Evolutionary conservation across 257 asterid genomes (phyloP).

Genomic region (Nicotiana obtusifolia): DNA sequence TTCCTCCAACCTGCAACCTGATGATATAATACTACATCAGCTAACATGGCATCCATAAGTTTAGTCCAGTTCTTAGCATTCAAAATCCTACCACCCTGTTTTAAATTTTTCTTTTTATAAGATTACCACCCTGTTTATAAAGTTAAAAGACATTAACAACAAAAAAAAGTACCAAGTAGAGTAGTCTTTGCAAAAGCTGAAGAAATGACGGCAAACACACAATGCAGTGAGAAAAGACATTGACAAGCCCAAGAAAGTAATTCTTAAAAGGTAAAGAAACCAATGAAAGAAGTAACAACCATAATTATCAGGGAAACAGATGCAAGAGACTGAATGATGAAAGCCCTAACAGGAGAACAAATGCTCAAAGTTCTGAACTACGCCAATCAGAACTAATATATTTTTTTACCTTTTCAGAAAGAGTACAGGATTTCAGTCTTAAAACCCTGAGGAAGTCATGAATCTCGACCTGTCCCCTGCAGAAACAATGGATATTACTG

Average conservation of each 20-base stretch:
- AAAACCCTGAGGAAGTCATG: conserved; percentile 65
- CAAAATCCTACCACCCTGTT: background rate
- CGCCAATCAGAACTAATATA: background rate
- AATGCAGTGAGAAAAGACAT: conserved; percentile 2
- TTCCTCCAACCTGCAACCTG: background rate
- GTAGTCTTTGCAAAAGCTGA: background rate
- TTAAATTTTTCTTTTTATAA: too few relatives aligned
- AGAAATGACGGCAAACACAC: background rate
- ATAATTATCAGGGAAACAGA: background rate
- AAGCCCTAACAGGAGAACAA: conserved; percentile 4
- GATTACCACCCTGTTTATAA: background rate
- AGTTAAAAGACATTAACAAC: background rate
- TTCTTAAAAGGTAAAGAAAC: background rate
- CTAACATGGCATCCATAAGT: background rate
- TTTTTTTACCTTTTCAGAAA: conserved; percentile 64
- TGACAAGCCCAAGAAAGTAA: background rate
- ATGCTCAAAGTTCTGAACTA: conserved; percentile 4
- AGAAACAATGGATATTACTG: conserved; percentile 8
- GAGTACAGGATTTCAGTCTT: conserved; percentile 62
- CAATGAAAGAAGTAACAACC: background rate
- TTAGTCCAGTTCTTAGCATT: background rate
- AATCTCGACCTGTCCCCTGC: conserved; percentile 71
- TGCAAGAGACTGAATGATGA: conserved; percentile 4
- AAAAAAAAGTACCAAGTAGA: background rate
- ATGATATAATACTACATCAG: background rate